Conservation (phyloP, 257 asterid species). For the Avicennia marina region DNA sequence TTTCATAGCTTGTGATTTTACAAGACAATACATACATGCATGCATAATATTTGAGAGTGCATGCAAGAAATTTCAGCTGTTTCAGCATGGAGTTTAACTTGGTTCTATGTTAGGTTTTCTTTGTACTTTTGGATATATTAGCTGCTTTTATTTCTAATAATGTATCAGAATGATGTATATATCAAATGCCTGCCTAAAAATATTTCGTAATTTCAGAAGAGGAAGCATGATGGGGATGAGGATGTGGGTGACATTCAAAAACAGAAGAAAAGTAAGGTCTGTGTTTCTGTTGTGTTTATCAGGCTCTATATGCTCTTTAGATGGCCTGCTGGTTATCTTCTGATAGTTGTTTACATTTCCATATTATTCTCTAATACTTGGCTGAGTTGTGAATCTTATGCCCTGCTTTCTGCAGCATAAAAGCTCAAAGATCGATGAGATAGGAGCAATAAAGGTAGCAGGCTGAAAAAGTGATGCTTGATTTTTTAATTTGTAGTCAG, state of each 20-base stretch:
- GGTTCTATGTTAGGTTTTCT: too few species aligned
- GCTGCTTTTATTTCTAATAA: neutral
- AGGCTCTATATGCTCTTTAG: too few species aligned
- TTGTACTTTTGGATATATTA: neutral
- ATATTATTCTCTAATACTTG: too few species aligned
- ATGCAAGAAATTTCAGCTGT: too few species aligned
- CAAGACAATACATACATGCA: too few species aligned
- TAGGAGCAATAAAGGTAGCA: constrained; percentile 85
- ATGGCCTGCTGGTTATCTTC: neutral
- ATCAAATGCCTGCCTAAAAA: neutral
- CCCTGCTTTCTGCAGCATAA: constrained; percentile 57
- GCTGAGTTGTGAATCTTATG: neutral
- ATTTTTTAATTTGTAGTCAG: constrained; percentile 48
- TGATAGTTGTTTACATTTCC: neutral
- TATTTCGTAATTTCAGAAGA: constrained; percentile 36
- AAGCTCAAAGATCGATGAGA: constrained; percentile 91
- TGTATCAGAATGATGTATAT: neutral
- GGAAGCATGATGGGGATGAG: constrained; percentile 59
- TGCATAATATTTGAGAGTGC: too few species aligned
- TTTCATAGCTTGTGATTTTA: too few species aligned
- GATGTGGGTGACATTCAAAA: constrained; percentile 42
- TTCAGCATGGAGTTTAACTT: too few species aligned
- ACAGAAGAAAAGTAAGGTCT: constrained; percentile 63
- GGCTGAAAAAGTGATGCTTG: constrained; percentile 59
- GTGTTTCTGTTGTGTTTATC: too few species aligned